Evolutionary conservation across 2,329 filamentous ascomycete species (phyloP).

Genomic region (Colletotrichum orchidophilum): DNA sequence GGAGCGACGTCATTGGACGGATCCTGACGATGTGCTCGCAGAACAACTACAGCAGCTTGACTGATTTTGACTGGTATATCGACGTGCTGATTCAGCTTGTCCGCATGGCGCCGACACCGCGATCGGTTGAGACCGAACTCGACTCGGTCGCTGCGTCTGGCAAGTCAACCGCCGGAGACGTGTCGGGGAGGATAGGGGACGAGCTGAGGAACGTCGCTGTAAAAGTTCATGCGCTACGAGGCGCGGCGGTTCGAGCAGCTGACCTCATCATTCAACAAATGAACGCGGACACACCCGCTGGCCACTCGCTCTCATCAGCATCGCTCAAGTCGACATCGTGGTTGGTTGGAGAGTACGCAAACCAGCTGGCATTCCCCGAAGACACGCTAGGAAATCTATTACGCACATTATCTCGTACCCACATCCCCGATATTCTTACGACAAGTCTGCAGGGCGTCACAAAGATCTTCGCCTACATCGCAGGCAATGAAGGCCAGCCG

Average conservation of each 20-base stretch:
- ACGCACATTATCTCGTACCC: slow-evolving; percentile 67
- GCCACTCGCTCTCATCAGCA: slow-evolving; percentile 67
- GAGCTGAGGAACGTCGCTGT: slow-evolving; percentile 93
- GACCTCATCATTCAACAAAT: slow-evolving; percentile 76
- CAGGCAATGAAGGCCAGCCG: slow-evolving; percentile 68
- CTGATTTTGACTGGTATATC: slow-evolving; percentile 98
- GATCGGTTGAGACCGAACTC: slow-evolving; percentile 49
- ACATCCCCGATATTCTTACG: slow-evolving; percentile 74
- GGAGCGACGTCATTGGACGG: slow-evolving; percentile 80
- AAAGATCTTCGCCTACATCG: slow-evolving; percentile 82
- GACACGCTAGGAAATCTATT: slow-evolving; percentile 79
- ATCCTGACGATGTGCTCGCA: slow-evolving; percentile 91
- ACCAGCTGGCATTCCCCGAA: slow-evolving; percentile 74
- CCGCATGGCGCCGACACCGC: slow-evolving; percentile 69
- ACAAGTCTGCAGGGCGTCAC: slow-evolving; percentile 85
- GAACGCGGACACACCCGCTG: slow-evolving; percentile 59
- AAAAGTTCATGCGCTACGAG: slow-evolving; percentile 85
- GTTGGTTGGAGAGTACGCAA: slow-evolving; percentile 88
- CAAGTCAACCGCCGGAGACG: slow-evolving; percentile 49
- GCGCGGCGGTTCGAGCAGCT: slow-evolving; percentile 83
- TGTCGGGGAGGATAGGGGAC: slow-evolving; percentile 79
- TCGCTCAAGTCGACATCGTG: slow-evolving; percentile 82
- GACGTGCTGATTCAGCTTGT: slow-evolving; percentile 88
- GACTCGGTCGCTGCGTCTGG: slow-evolving; percentile 41
- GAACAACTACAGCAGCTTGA: slow-evolving; percentile 85